Conservation (phyloP, 805 yeast species). For the Cyberlindnera xylosilytica region DNA sequence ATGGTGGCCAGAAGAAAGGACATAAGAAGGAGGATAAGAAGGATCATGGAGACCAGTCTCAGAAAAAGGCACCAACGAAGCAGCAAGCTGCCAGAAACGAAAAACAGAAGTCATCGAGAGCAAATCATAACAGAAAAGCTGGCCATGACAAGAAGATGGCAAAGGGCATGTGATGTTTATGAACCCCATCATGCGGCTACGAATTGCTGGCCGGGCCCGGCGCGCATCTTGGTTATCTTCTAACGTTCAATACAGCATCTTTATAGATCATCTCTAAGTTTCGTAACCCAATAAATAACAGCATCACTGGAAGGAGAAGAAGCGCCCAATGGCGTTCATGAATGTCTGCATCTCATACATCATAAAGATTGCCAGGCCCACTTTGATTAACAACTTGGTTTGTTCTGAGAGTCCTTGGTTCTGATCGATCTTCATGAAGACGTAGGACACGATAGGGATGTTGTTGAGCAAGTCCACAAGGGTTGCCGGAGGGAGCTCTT, state of each 20-base stretch:
- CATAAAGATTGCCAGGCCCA: conserved; percentile 30
- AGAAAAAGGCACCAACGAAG: conserved; percentile 26
- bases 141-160: conserved; percentile 57
- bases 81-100: conserved; percentile 42
- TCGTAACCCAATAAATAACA: too few species aligned
- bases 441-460: conserved; percentile 15
- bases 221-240: too few species aligned
- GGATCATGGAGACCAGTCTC: conserved; percentile 6
- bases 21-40: conserved; percentile 8
- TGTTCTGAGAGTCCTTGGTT: conserved; percentile 9
- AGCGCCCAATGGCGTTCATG: conserved; percentile 8
- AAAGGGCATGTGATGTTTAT: conserved; percentile 8
- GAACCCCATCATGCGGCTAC: too few species aligned
- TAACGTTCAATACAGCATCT: too few species aligned
- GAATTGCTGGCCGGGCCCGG: too few species aligned
- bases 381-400: conserved; percentile 13
- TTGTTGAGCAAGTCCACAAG: conserved; percentile 12
- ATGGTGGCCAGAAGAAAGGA: conserved; percentile 26
- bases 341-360: conserved; percentile 31
- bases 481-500: background rate
- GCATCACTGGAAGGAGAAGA: too few species aligned
- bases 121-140: conserved; percentile 63
- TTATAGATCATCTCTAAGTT: too few species aligned
- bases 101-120: conserved; percentile 52
- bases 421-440: conserved; percentile 16